Conservation (phyloP, 192 early-diverging fungal genomes). For the Pecoramyces ruminantium region DNA sequence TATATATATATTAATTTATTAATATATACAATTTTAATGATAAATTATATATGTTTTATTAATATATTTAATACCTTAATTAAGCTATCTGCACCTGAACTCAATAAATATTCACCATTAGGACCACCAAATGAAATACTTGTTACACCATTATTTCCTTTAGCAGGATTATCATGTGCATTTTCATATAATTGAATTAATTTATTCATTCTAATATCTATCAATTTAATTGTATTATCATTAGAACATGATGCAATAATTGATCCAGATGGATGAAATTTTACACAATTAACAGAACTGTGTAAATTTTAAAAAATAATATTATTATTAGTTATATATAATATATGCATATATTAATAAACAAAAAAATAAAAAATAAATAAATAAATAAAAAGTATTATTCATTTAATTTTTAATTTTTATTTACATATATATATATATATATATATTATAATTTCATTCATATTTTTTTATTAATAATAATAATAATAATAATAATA, state of each 20-base stretch:
- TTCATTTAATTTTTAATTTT: no score
- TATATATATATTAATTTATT: no score
- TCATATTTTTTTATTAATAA: no score
- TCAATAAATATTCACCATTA: conserved; percentile 29
- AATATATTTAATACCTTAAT: conserved; percentile 18
- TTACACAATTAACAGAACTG: conserved; percentile 9
- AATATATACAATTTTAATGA: no score
- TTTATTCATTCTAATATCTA: conserved; percentile 39
- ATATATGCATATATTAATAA: no score
- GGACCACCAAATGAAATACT: conserved; percentile 34
- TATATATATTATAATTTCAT: no score
- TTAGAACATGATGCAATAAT: conserved; percentile 29
- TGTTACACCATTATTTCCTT: conserved; percentile 25
- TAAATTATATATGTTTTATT: no score
- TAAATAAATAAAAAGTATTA: no score
- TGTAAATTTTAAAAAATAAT: neutral
- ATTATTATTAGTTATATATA: no score
- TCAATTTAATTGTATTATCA: conserved; percentile 33
- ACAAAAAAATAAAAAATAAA: no score
- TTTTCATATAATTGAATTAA: conserved; percentile 38
- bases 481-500: no score
- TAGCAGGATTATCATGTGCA: conserved; percentile 15
- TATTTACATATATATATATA: neutral
- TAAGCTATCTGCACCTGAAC: conserved; percentile 32
- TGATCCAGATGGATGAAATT: conserved; percentile 32